Percentiles rank a stretch among this genome's conserved stretches.
These are phyloP conservation scores for Zalaria sp. DNA, from an alignment of 2,329 filamentous ascomycete species.

Conservation along the genomic window DNA sequence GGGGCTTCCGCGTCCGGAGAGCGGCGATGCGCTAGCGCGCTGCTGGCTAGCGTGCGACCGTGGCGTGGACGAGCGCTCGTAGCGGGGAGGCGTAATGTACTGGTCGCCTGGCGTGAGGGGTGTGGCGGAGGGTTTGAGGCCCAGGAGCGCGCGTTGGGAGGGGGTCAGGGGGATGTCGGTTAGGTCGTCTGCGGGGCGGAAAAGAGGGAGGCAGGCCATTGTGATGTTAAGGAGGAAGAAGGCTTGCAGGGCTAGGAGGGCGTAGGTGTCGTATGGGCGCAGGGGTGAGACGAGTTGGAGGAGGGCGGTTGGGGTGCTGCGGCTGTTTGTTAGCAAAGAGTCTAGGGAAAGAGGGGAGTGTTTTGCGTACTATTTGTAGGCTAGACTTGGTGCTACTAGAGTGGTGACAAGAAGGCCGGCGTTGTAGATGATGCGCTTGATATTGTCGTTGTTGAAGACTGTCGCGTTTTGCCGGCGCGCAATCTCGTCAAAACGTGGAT, in stretches of 20 bases:
- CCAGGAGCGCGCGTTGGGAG: conserved; percentile 73
- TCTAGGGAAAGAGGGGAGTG: not conserved
- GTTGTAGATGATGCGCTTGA: conserved; percentile 58
- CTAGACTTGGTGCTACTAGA: conserved; percentile 25
- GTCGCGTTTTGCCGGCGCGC: conserved; percentile 63
- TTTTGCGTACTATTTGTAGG: conserved; percentile 4
- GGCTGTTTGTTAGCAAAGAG: conserved; percentile 1
- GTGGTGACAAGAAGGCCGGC: conserved; percentile 37
- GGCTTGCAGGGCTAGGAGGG: conserved; percentile 37
- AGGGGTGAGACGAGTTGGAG: conserved; percentile 7
- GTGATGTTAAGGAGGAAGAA: conserved; percentile 49
- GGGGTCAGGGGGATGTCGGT: conserved; percentile 82
- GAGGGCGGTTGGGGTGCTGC: conserved; percentile 16
- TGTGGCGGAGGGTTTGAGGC: conserved; percentile 53
- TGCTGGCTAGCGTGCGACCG: conserved; percentile 25
- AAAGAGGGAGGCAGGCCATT: conserved; percentile 56
- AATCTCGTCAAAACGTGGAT: conserved; percentile 81
- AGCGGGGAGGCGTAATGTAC: conserved; percentile 78
- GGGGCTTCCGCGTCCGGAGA: conserved; percentile 13
- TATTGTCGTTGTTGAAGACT: conserved; percentile 65
- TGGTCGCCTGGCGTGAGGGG: conserved; percentile 52
- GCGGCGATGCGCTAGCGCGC: conserved; percentile 16
- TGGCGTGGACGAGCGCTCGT: conserved; percentile 61
- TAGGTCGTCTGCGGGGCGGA: conserved; percentile 60
- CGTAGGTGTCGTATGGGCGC: conserved; percentile 24